Percentiles rank a stretch among this genome's conserved stretches.
Conservation (phyloP, 495 filamentous ascomycete genomes). For the Penicillium canescens region DNA sequence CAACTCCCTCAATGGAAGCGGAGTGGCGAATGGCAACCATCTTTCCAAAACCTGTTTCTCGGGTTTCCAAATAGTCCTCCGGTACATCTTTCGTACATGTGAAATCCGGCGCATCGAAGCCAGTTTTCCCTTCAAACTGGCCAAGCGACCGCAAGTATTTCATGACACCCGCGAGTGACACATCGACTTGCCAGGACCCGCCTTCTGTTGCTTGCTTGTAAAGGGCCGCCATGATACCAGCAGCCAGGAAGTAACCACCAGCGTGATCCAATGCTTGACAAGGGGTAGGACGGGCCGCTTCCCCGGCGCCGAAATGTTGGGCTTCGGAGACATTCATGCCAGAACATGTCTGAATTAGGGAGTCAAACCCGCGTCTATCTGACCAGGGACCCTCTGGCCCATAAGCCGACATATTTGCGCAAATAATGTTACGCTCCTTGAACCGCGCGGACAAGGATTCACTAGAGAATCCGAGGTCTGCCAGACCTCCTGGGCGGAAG, state of each 20-base stretch:
- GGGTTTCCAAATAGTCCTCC: constrained; percentile 17
- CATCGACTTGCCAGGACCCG: constrained; percentile 58
- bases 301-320: constrained; percentile 55
- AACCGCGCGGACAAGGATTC: constrained; percentile 52
- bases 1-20: constrained; percentile 21
- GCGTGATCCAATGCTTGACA: constrained; percentile 59
- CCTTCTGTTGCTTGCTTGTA: constrained; percentile 53
- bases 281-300: constrained; percentile 62
- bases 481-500: constrained; percentile 58
- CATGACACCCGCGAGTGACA: constrained; percentile 37
- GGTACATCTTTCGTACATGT: constrained; percentile 13
- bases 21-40: constrained; percentile 24
- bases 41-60: constrained; percentile 21
- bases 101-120: constrained; percentile 18
- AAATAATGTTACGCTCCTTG: constrained; percentile 51
- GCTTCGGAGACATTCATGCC: constrained; percentile 51
- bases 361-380: constrained; percentile 40
- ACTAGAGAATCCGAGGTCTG: too few relatives aligned
- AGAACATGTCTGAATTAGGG: constrained; percentile 48
- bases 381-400: constrained; percentile 36
- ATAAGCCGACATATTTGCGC: constrained; percentile 63
- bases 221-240: constrained; percentile 55
- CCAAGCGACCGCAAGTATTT: constrained; percentile 28
- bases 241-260: constrained; percentile 56
- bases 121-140: constrained; percentile 14